These are phyloP conservation scores for bread wheat (Triticum aestivum) DNA, from an alignment of 176 grass and related monocot genomes.

Conservation along the genomic window DNA sequence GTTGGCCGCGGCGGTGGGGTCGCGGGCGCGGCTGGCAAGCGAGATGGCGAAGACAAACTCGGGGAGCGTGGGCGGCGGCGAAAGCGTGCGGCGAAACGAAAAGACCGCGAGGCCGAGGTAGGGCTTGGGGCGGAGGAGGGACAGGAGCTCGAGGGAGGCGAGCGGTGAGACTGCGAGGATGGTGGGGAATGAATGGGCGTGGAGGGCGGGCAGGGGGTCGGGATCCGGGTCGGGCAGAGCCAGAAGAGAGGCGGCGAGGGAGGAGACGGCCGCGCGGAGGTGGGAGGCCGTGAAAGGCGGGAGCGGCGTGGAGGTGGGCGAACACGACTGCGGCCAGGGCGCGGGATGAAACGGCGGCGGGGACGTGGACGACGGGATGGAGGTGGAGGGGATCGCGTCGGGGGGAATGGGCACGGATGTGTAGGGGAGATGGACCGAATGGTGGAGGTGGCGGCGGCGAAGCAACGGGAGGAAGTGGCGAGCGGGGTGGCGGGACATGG, in stretches of 20 bases:
- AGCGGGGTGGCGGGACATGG: constrained; percentile 46
- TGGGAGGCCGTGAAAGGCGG: constrained; percentile 17
- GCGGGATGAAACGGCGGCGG: constrained; percentile 17
- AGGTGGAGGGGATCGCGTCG: constrained; percentile 28
- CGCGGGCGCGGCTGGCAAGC: constrained; percentile 55
- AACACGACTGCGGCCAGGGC: background rate
- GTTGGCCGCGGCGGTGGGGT: constrained; percentile 33
- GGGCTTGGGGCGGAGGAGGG: constrained; percentile 54
- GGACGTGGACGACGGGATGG: background rate
- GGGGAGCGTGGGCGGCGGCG: constrained; percentile 32
- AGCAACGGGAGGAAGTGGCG: constrained; percentile 45
- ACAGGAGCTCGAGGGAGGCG: constrained; percentile 63
- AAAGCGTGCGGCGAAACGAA: constrained; percentile 45
- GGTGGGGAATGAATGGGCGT: constrained; percentile 33
- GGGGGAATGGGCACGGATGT: constrained; percentile 14
- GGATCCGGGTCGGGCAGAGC: constrained; percentile 19
- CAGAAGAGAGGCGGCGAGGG: constrained; percentile 34
- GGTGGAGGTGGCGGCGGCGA: constrained; percentile 11
- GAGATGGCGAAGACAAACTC: constrained; percentile 84
- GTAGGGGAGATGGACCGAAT: background rate
- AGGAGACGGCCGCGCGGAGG: constrained; percentile 43
- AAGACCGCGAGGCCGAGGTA: constrained; percentile 65
- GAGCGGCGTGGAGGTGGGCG: background rate
- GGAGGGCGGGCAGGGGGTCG: constrained; percentile 29
- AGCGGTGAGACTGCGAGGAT: constrained; percentile 58